phyloP scores from a whole-genome alignment of 352 stramenopile genomes.

The Globisporangium abappressorium region DNA sequence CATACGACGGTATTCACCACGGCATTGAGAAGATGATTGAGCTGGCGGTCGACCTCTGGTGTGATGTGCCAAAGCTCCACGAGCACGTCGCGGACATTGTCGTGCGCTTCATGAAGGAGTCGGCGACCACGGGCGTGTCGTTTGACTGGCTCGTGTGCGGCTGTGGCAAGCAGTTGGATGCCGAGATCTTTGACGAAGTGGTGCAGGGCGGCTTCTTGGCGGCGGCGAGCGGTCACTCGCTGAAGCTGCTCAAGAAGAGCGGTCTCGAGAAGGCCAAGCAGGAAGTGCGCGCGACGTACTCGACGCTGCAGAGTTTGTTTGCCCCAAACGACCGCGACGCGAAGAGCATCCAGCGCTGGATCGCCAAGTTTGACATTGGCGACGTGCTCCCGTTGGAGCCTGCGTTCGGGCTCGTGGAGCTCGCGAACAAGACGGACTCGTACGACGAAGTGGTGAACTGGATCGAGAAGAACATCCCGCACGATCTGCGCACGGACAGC shows the following conservation, averaged over 20 bases:
- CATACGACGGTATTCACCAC: conserved; percentile 53
- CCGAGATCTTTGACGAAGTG: conserved; percentile 61
- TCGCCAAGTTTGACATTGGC: conserved; percentile 55
- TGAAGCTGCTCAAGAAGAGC: conserved; percentile 45
- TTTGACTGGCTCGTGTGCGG: conserved; percentile 67
- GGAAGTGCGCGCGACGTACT: conserved; percentile 50
- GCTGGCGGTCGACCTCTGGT: conserved; percentile 66
- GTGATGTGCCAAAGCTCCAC: conserved; percentile 80
- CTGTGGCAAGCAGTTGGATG: conserved; percentile 47
- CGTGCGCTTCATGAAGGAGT: conserved; percentile 69
- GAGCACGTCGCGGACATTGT: conserved; percentile 70
- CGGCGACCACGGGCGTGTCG: conserved; percentile 49
- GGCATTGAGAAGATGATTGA: conserved; percentile 61
- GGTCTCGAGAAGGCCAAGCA: conserved; percentile 46
- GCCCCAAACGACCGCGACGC: conserved; percentile 47
- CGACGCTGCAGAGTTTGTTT: conserved; percentile 52
- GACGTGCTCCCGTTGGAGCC: conserved; percentile 54
- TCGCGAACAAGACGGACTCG: conserved; percentile 39
- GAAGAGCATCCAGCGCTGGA: conserved; percentile 63
- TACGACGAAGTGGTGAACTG: conserved; percentile 55
- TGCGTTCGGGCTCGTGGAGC: conserved; percentile 53
- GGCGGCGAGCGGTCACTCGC: conserved; percentile 36
- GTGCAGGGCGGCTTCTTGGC: conserved; percentile 69
- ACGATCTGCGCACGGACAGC: conserved; percentile 43
- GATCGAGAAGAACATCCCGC: conserved; percentile 52